Evolutionary conservation across 2,329 filamentous ascomycete species (phyloP), one percentile per base, ranked within the genome.

Genomic region (Sporothrix mexicana): DNA sequence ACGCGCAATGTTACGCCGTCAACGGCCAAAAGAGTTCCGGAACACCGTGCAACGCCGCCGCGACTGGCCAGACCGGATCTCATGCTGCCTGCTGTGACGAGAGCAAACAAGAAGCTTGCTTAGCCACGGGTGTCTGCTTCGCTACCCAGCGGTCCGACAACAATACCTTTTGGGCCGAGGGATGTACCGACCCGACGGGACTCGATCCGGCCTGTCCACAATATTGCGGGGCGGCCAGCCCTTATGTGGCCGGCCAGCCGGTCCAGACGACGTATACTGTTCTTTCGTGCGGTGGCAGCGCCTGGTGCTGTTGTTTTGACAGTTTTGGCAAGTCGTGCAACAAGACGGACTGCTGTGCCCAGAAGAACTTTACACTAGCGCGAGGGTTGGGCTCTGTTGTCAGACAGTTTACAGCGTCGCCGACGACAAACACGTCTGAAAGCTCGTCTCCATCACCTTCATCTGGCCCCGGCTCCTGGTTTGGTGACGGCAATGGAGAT

Each of bases 261-360:
- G 25, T 75, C n/a, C 74, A 76, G 47, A 17, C 75, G 1, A 74
- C 76, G 0, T 77, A 77, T 41, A 75, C 74, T 0, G 72, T 76
- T 70, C 43, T 74, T 0, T 73, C 71, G 36, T 76, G 75, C 51
- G 75, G 75, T 30, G 62, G 47, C 36, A 49, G 66, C 17, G 25
- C 71, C 17, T 76, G 75, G 75, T 77, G 77, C 72, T 77, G 76
- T 67, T 77, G 76, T 62, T 76, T 71, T 51, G 74, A 76, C 30
- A 76, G 72, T 66, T 69, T 76, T 7, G 76, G 76, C 20, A 74
- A 74, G 72, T 49, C 41, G 17, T 77, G 76, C 72, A 70, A 72
- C 55, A 53, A 61, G 73, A 70, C 72, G 13, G 74, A 76, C 61
- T 77, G 76, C 74, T 77, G 76, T 25, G 17, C 73, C 1, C 66